phyloP scores from a whole-genome alignment of 768 basidiomycete species.

The Lanmaoa rubissima region DNA sequence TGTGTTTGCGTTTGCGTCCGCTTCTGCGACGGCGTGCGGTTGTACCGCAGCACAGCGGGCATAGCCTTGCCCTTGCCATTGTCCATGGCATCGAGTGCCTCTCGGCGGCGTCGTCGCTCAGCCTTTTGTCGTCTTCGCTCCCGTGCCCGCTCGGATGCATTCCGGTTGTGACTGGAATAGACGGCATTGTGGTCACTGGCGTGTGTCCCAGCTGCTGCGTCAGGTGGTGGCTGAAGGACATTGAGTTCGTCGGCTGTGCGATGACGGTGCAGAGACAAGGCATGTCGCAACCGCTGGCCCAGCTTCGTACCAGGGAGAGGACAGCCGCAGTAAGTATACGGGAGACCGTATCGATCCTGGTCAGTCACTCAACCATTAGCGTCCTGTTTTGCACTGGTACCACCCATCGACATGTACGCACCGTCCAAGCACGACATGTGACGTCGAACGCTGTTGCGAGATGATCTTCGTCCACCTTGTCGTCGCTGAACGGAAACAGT shows the following conservation, averaged over 20 bases:
- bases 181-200: constrained; percentile 54
- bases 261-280: constrained; percentile 8
- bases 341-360: constrained; percentile 46
- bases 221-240: constrained; percentile 33
- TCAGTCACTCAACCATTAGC: not conserved
- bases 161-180: constrained; percentile 27
- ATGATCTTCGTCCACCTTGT: constrained; percentile 47
- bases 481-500: constrained; percentile 37
- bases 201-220: constrained; percentile 44
- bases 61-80: not conserved
- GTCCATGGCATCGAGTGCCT: not conserved
- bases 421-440: constrained; percentile 50
- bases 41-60: not conserved
- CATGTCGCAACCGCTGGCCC: constrained; percentile 40
- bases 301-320: constrained; percentile 46
- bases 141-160: constrained; percentile 6
- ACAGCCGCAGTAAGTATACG: constrained; percentile 61
- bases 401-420: constrained; percentile 15
- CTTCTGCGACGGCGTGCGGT: not conserved
- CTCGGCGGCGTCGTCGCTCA: constrained; percentile 7
- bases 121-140: constrained; percentile 7
- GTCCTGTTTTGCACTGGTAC: not conserved
- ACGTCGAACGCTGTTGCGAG: constrained; percentile 47
- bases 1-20: not conserved
- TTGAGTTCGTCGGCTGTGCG: constrained; percentile 4